Base-by-base conservation (phyloP, 2,329 filamentous ascomycete genomes). In the Pseudogymnoascus sp. region DNA sequence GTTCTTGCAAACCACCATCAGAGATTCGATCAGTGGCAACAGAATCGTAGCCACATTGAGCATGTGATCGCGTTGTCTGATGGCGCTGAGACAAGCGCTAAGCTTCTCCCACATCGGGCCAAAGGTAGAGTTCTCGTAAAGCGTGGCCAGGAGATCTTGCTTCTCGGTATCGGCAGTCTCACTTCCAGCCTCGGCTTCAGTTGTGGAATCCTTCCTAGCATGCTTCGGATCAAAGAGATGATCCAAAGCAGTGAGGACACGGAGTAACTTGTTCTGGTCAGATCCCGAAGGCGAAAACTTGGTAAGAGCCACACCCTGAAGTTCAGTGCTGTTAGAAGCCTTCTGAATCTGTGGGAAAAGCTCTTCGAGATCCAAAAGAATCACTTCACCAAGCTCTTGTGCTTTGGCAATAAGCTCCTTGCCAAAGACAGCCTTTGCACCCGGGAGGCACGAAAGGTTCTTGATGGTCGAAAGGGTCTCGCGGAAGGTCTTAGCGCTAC, bases 1-100 rank as follows among this genome's bases (percentile, higher is more conserved):
- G 75, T 97, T 97, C 80, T 97, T 99, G 83, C 95, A 99, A 28
- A 99, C 92, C 62, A 99, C 94, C 94, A 99, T 99, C 66, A 99
- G 80, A 5, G 92, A 91, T 75, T 99, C 94, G 65, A 99, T 97
- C 31, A 99, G 80, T 31, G 94, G 94, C 37, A 97, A 80, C 25
- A 99, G 82, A 67, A 97, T 97, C 0, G 93, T 97, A 31, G 94
- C 95, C 63, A 99, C 92, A 71, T 96, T 97, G 72, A 97, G 85
- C 87, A 97, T 94, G 73, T 91, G 95, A 73, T 96, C 92, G 63
- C 92, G 90, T 75, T 95, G 85, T 61, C 91, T 89, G 69, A 99
- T 97, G 7, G 91, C 89, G 63, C 84, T 86, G 62, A 99, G 81
- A 73, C 93, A 97, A 38, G 89, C 86, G 73, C 94, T 96, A 56